phyloP scores from a whole-genome alignment of 1,284 basidiomycete genomes.

The Trametes sp. region DNA sequence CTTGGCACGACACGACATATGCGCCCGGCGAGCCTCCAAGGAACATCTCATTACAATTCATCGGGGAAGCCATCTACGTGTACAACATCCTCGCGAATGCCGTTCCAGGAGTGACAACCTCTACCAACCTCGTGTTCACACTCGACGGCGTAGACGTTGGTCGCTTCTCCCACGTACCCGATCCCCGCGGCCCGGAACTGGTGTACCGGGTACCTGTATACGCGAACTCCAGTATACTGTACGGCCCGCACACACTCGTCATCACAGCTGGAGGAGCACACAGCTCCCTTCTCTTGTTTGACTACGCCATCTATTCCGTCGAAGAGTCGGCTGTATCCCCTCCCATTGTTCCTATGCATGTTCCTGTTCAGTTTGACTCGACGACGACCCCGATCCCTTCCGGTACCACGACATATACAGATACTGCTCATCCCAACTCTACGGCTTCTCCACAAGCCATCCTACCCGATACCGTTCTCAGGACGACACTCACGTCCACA shows the following conservation, averaged over 20 bases:
- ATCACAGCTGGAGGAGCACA: not conserved
- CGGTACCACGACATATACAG: no score
- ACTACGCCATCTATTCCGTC: slow-evolving; percentile 3
- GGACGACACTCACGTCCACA: no score
- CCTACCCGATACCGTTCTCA: no score
- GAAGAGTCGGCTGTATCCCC: not conserved
- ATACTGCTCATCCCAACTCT: no score
- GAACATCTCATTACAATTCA: slow-evolving; percentile 9
- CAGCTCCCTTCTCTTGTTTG: slow-evolving; percentile 12
- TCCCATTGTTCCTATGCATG: no score
- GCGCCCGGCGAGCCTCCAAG: not conserved
- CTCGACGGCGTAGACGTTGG: slow-evolving; percentile 4
- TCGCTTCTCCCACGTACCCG: not conserved
- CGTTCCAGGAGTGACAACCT: not conserved
- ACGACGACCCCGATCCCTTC: no score
- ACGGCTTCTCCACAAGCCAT: no score
- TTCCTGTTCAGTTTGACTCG: no score
- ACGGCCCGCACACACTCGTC: slow-evolving; percentile 6
- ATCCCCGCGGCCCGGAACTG: not conserved
- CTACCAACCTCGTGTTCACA: slow-evolving; percentile 16
- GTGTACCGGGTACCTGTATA: slow-evolving; percentile 7
- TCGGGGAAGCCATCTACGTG: slow-evolving; percentile 25
- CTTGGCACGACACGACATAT: slow-evolving; percentile 29
- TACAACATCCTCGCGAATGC: slow-evolving; percentile 20
- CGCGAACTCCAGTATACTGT: not conserved